phyloP scores from a whole-genome alignment of 192 early-diverging fungal genomes.

The Coemansia sp. region DNA sequence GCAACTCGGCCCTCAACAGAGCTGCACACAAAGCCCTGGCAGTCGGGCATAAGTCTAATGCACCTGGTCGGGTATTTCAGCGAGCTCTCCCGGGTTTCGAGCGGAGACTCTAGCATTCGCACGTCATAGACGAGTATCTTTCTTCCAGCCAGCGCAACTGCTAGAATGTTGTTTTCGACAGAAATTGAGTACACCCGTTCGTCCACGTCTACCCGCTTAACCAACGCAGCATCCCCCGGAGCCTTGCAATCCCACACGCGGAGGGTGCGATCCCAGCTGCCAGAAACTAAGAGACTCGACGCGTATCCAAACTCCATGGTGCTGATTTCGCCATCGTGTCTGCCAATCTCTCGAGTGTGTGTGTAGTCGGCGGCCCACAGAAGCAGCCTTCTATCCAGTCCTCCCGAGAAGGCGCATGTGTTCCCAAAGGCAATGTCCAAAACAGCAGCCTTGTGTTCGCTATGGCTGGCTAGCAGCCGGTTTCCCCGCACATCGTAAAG shows the following conservation, averaged over 20 bases:
- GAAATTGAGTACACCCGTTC: conserved; percentile 89
- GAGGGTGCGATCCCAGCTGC: conserved; percentile 90
- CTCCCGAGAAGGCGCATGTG: conserved; percentile 66
- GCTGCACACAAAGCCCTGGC: conserved; percentile 82
- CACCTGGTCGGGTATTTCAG: conserved; percentile 88
- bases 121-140: conserved; percentile 82
- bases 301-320: conserved; percentile 62
- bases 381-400: conserved; percentile 69
- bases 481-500: conserved; percentile 79
- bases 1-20: conserved; percentile 95
- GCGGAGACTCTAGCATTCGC: conserved; percentile 71
- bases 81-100: conserved; percentile 72
- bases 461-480: conserved; percentile 54
- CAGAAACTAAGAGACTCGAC: conserved; percentile 69
- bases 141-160: conserved; percentile 81
- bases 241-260: conserved; percentile 54
- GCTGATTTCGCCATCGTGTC: conserved; percentile 77
- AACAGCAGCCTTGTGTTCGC: conserved; percentile 69
- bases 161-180: conserved; percentile 63
- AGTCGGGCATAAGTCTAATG: conserved; percentile 83
- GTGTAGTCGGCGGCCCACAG: conserved; percentile 67
- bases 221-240: conserved; percentile 43
- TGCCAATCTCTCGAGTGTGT: conserved; percentile 63
- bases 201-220: conserved; percentile 20
- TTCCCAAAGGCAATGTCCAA: conserved; percentile 74